These are phyloP conservation scores for Nicotiana paniculata DNA, from an alignment of 257 asterid genomes.

Conservation along the genomic window DNA sequence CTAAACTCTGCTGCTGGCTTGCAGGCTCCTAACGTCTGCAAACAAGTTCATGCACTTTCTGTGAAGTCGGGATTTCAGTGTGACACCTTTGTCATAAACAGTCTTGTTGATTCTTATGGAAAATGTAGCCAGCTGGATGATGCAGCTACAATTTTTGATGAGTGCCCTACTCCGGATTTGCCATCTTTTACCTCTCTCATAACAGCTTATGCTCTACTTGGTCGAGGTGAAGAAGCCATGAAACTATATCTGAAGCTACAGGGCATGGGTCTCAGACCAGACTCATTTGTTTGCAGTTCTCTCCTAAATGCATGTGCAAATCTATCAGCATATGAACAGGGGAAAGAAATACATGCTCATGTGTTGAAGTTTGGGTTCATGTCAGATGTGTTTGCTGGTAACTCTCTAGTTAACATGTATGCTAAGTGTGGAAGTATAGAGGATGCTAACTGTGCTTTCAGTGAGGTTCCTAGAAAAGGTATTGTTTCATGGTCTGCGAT, in stretches of 20 bases:
- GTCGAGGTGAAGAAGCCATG: constrained; percentile 14
- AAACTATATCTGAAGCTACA: constrained; percentile 1
- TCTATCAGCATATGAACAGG: constrained; percentile 13
- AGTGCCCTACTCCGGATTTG: constrained; percentile 9
- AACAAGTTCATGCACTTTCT: constrained; percentile 9
- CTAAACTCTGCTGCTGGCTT: constrained; percentile 8
- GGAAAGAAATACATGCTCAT: constrained; percentile 12
- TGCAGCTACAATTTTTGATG: constrained; percentile 8
- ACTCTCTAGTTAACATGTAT: constrained; percentile 14
- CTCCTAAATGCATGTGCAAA: constrained; percentile 10
- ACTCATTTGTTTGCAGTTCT: constrained; percentile 14
- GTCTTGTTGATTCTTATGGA: constrained; percentile 11
- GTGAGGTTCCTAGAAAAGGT: constrained; percentile 3
- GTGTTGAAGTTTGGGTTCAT: constrained; percentile 10
- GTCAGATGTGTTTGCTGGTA: constrained; percentile 10
- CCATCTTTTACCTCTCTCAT: constrained; percentile 8
- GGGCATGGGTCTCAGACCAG: not conserved
- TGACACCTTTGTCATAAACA: constrained; percentile 6
- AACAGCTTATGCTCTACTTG: constrained; percentile 4
- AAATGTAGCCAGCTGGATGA: not conserved
- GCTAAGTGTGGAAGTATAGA: constrained; percentile 12
- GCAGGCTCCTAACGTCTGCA: not conserved
- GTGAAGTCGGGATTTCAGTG: constrained; percentile 3
- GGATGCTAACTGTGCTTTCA: constrained; percentile 10
- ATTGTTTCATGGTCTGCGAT: constrained; percentile 11